These are phyloP conservation scores for Verbascum thapsus DNA, from an alignment of 257 asterid species.

Conservation along the genomic window DNA sequence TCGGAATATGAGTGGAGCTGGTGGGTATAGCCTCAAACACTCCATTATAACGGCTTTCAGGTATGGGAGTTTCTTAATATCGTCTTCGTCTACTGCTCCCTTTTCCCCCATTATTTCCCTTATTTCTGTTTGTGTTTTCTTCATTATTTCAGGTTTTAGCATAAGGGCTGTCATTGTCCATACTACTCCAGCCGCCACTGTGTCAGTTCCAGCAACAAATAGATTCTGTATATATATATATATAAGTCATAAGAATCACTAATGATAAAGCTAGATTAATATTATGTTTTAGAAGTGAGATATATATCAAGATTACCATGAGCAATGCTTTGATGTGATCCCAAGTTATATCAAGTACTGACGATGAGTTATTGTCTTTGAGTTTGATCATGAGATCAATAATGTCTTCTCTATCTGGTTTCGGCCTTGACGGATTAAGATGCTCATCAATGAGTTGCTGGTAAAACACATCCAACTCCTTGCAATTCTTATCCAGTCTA, in stretches of 20 bases:
- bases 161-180: slow-evolving; percentile 52
- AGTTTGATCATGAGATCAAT: slow-evolving; percentile 42
- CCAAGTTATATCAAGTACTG: slow-evolving; percentile 25
- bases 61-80: slow-evolving; percentile 34
- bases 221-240: slow-evolving; percentile 29
- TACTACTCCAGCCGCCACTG: slow-evolving; percentile 31
- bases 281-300: too few species aligned
- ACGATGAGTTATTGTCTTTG: slow-evolving; percentile 25
- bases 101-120: slow-evolving; percentile 5
- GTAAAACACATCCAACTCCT: slow-evolving; percentile 39
- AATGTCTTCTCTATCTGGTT: slow-evolving; percentile 27
- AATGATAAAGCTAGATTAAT: too few species aligned
- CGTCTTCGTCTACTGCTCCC: slow-evolving; percentile 34
- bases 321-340: slow-evolving; percentile 52
- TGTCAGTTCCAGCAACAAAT: slow-evolving; percentile 45
- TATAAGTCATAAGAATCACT: too few species aligned
- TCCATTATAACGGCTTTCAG: slow-evolving; percentile 46
- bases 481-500: slow-evolving; percentile 27
- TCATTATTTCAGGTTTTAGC: slow-evolving; percentile 35
- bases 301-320: slow-evolving; percentile 39
- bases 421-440: not conserved
- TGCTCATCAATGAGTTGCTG: slow-evolving; percentile 46
- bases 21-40: slow-evolving; percentile 44
- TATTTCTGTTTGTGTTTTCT: slow-evolving; percentile 32
- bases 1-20: slow-evolving; percentile 44